Base-by-base conservation (phyloP, 129 eudicot genomes). In the Flaveria robusta region DNA sequence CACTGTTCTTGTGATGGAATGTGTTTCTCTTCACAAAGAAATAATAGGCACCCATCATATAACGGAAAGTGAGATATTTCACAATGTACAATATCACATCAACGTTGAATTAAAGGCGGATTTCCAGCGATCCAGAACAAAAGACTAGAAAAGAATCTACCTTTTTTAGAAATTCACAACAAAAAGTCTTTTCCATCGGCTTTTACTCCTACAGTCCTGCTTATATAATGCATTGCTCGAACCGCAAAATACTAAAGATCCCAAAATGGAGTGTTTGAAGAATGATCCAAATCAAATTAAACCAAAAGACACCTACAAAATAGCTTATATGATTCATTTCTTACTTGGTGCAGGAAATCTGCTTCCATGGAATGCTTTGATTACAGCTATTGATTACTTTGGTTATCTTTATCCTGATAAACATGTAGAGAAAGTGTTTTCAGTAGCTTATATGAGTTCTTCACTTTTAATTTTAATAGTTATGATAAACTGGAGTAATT, bases 341-440 rank as follows among this genome's bases (percentile, higher is more conserved):
- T 74, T 92, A 65, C 94, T 92, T 54, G 98, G 98, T n/a, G 98
- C 96, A 9, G 98, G 98, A 27, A 92, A 86, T 74, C 83, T 92
- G 73, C 88, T 92, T 60, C 98, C 98, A 5, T 92, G 98, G 98
- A 92, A 90, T 67, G 90, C 96, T 43, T 79, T 90, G 10, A 92
- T 92, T 78, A 92, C 98, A 19, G 96, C 96, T 13, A 81, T 90
- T 4, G 98, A 92, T 59, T 92, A 90, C 74, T 92, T 92, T 59
- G 86, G 90, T 27, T 58, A 85, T 72, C 87, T 90, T 71, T 92
- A 90, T 74, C 96, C 98, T 0, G 31, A 52, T 12, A 81, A 78
- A 77, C 94, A 92, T 13, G 89, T 90, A 0, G 98, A 86, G 55
- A 90, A 83, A 82, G 96, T 90, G 24, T 92, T 92, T 82, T 84